Evolutionary conservation across 495 filamentous ascomycete species (phyloP).

Genomic region (Melanomma pulvis-pyrius): DNA sequence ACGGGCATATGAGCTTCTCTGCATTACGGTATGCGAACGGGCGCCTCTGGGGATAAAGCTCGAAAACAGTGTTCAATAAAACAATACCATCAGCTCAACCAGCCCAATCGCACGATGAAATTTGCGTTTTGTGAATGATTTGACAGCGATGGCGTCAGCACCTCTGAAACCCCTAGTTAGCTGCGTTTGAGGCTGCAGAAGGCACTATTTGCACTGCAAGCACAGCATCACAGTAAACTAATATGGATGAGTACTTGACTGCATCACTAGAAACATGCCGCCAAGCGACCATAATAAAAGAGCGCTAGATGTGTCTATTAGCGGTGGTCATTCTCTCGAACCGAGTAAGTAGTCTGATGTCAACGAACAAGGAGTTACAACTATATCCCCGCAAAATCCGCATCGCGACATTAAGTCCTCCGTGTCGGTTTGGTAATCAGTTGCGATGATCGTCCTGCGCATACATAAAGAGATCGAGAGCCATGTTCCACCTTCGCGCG

Average conservation of each 20-base stretch:
- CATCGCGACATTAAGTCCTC: background rate
- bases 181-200: background rate
- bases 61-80: conserved; percentile 36
- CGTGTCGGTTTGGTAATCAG: background rate
- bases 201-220: too few species aligned
- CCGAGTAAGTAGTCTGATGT: background rate
- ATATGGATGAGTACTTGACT: too few species aligned
- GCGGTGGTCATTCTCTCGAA: background rate
- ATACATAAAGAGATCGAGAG: conserved; percentile 1
- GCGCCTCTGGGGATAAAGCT: conserved; percentile 36
- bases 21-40: conserved; percentile 32
- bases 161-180: background rate
- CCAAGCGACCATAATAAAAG: too few species aligned
- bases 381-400: conserved; percentile 3
- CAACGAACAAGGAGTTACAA: background rate
- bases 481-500: background rate
- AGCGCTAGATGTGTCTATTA: too few species aligned
- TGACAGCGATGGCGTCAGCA: too few species aligned
- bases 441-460: background rate
- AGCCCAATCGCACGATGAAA: background rate
- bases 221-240: too few species aligned
- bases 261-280: too few species aligned
- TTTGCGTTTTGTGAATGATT: background rate
- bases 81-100: conserved; percentile 22
- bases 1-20: conserved; percentile 37